Evolutionary conservation across 306 rosid species (phyloP), one percentile per base, ranked within the genome.

Genomic region (Dalbergia cultrata): DNA sequence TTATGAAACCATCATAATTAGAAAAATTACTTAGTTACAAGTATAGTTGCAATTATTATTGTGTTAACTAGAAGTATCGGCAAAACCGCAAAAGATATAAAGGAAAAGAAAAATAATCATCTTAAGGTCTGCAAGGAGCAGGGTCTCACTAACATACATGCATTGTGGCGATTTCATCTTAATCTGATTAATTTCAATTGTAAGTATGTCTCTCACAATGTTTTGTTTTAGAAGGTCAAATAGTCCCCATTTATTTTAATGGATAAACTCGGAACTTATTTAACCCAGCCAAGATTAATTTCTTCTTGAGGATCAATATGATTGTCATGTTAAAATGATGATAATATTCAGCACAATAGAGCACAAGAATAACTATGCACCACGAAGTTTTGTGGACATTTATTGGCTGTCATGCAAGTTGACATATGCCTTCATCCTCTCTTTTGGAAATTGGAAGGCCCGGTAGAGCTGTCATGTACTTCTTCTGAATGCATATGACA

Each of bases 331-430:
- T 17, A 45, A 11, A 21, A 45, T 45, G 17, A 45, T 45, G 11
- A 68, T 6, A 35, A 70, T 60, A 8, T 33, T 33, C 58, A 35
- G 8, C 33, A 72, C n/a, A 49, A 43, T 35, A 13, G 44, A 50
- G 67, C 37, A 47, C 6, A 57, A 56, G 39, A 56, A 47, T 78
- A 41, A 56, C 5, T 76, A 50, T 16, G 65, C 17, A 61, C 6
- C 0, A 54, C 64, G 9, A 56, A 64, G 31, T 18, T 70, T 64
- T 44, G 75, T 77, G 33, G 49, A 70, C 5, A 4, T 80, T 22
- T 80, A 67, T 61, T 61, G 60, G 85, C 81, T 86, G 89, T 83
- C 88, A 86, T 52, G 83, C 83, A 79, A 82, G 89, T 72, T 75
- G 81, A 76, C 90, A 83, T 68, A 76, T 66, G 81, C 17, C 31